Conservation (phyloP, 2,329 filamentous ascomycete species). For the Alternaria metachromatica region DNA sequence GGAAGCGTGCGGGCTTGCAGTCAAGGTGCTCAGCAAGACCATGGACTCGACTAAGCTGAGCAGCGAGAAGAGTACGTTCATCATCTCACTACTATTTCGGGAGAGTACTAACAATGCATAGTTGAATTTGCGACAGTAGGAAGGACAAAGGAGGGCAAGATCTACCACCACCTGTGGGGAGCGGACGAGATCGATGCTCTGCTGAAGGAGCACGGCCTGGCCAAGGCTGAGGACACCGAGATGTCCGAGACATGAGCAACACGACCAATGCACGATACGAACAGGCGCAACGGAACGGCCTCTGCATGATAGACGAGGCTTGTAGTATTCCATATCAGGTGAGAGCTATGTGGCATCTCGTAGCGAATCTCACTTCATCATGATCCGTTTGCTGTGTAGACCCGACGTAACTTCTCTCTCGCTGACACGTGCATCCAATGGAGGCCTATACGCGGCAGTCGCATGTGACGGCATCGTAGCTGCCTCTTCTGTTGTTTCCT, state of each 20-base stretch:
- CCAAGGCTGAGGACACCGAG: constrained; percentile 63
- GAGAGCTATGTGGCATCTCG: constrained; percentile 34
- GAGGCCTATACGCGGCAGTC: background rate
- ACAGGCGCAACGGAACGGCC: constrained; percentile 30
- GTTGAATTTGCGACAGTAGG: constrained; percentile 99
- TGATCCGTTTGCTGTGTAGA: constrained; percentile 15
- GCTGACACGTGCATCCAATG: background rate
- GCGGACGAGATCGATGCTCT: constrained; percentile 95
- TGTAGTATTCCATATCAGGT: constrained; percentile 43
- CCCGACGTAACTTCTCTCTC: background rate
- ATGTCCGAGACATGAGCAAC: constrained; percentile 42
- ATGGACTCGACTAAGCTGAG: constrained; percentile 99
- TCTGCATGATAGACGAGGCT: constrained; percentile 37
- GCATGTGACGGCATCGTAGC: background rate
- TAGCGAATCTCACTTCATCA: constrained; percentile 37
- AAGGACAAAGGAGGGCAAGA: constrained; percentile 91
- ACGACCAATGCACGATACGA: constrained; percentile 28
- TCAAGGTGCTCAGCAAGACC: constrained; percentile 99
- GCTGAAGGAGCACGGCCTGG: constrained; percentile 93
- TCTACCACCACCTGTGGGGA: constrained; percentile 97
- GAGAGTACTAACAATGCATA: constrained; percentile 51
- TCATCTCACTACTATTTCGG: background rate
- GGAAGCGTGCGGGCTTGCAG: constrained; percentile 95
- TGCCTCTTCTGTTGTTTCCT: background rate
- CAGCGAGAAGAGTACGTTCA: constrained; percentile 91